Evolutionary conservation across 805 yeast genomes (phyloP).

Genomic region (Suhomyces sp.): DNA sequence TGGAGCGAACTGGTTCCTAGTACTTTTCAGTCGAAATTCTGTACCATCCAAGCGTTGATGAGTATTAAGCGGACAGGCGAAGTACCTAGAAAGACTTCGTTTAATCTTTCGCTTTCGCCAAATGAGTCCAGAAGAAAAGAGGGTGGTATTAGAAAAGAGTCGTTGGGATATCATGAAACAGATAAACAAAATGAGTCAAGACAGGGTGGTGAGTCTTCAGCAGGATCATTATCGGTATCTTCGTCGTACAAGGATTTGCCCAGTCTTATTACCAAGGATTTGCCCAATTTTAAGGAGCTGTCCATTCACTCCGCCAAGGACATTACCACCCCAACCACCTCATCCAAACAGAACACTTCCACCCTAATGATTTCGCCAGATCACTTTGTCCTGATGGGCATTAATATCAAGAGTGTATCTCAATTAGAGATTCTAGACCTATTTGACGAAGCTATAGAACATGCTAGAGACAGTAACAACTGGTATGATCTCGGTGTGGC

Average conservation of each 20-base stretch:
- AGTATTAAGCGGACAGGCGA: not conserved
- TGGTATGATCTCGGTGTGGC: constrained; percentile 40
- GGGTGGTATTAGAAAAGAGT: not conserved
- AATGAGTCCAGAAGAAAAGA: not conserved
- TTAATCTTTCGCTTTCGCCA: not conserved
- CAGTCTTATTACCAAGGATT: not conserved
- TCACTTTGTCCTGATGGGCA: constrained; percentile 1
- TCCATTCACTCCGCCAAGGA: not conserved
- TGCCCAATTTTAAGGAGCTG: not conserved
- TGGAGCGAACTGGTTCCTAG: constrained; percentile 37
- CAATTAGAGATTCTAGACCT: constrained; percentile 41
- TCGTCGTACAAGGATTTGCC: not conserved
- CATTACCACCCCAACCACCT: not conserved
- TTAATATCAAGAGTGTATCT: constrained; percentile 14
- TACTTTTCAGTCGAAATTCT: constrained; percentile 37
- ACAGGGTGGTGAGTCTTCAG: not conserved
- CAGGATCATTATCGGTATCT: not conserved
- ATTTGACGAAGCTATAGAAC: constrained; percentile 46
- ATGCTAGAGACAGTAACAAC: constrained; percentile 26
- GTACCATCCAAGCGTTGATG: constrained; percentile 31
- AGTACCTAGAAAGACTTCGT: not conserved
- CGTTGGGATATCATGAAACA: not conserved
- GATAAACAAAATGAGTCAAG: not conserved
- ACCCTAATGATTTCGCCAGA: not conserved
- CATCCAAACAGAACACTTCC: not conserved